Percentiles rank a stretch among this genome's conserved stretches.
These are phyloP conservation scores for Boletus patriciae DNA, from an alignment of 768 basidiomycete species.

Conservation along the genomic window DNA sequence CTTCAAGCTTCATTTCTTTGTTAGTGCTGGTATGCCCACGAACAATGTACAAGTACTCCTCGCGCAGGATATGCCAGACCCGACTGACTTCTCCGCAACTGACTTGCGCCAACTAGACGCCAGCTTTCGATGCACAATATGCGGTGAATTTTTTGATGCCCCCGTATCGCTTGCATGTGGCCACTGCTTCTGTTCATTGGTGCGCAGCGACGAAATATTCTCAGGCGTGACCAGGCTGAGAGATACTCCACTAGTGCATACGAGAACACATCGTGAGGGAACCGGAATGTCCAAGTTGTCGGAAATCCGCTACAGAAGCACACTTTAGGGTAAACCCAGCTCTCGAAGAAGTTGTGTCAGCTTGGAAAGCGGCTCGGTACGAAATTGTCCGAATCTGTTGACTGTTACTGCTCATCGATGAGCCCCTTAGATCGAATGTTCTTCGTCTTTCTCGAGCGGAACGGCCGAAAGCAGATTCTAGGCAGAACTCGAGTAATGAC, in stretches of 20 bases:
- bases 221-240: conserved; percentile 6
- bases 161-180: conserved; percentile 76
- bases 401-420: not conserved
- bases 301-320: conserved; percentile 56
- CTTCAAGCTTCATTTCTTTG: not conserved
- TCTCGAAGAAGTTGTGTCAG: conserved; percentile 66
- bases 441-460: conserved; percentile 43
- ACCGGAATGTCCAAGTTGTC: conserved; percentile 73
- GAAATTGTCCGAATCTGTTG: conserved; percentile 7
- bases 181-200: conserved; percentile 80
- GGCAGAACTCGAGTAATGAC: conserved; percentile 1
- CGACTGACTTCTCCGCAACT: conserved; percentile 66
- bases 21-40: conserved; percentile 19
- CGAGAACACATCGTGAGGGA: conserved; percentile 55
- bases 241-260: conserved; percentile 56
- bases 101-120: conserved; percentile 64
- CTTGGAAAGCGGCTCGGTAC: conserved; percentile 75
- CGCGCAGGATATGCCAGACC: conserved; percentile 50
- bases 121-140: conserved; percentile 72
- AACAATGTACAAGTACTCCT: conserved; percentile 34
- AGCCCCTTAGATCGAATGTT: conserved; percentile 40
- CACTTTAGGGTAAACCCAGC: conserved; percentile 66
- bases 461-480: conserved; percentile 14
- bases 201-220: conserved; percentile 35
- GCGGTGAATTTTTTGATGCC: conserved; percentile 68